Evolutionary conservation across 2,329 filamentous ascomycete genomes (phyloP), one percentile per base, ranked within the genome.

Genomic region (Fonsecaea multimorphosa): DNA sequence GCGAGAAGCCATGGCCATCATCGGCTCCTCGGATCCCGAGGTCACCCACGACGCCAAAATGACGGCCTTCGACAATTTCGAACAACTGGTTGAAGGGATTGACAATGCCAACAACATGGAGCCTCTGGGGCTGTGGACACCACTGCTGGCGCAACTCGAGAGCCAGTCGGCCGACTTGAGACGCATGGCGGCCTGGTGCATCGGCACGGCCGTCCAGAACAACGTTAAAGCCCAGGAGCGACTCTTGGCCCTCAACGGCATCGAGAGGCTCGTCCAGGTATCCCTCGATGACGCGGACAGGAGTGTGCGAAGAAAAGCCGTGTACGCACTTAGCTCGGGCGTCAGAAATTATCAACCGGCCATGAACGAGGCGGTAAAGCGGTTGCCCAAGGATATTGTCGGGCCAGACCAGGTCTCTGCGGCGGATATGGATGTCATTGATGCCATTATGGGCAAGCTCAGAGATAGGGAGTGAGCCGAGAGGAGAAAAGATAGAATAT

Each of bases 91-190:
- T 73, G 93, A 97, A 82, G 88, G 87, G 69, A 87, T 98, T 73
- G 95, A 99, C 83, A 99, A 99, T 78, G 94, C 95, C 65, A 99
- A 98, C 83, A 96, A 97, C 80, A 86, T 99, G 72, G 88, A 88
- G 70, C 86, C 86, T 31, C 81, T 97, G 22, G 85, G 85, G 6
- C 84, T 98, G 34, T 99, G 95, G 95, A 85, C 86, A 11, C 92
- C 92, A 9, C 82, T 99, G 44, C 82, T 97, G 11, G 79, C 83
- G 8, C 87, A 90, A 69, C 83, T 99, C 14, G 82, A 84, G 57
- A 84, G 89, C 73, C 83, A 85, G 11, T 89, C 95, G 74, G 76
- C 83, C 5, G 91, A 95, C 69, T 82, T 97, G 74, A 84, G 93
- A 70, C 87, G 84, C 73, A 93, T 92, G 86, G 93, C 94, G 2